Base-by-base conservation (phyloP, 1,284 basidiomycete genomes). In the Cerrena zonata region DNA sequence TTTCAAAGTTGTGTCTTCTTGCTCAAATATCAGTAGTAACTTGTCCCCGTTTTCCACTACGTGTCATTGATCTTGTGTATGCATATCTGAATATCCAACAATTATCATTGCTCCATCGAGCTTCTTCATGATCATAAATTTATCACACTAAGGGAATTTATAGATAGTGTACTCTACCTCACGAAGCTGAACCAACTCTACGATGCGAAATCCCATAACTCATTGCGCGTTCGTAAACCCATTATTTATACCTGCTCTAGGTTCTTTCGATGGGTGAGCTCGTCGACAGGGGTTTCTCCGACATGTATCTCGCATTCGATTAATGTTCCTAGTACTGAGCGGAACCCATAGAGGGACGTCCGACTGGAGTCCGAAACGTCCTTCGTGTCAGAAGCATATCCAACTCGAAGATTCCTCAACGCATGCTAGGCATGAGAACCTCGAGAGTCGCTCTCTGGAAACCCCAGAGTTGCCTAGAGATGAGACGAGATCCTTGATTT, bases 401-500 rank as follows among this genome's bases (percentile, higher is more conserved):
- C 59, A 5, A 63, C 42, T 23, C 53, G 26, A 21, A 63, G 48
- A 2, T 47, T 30, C 4, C 48, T 47, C 46, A 62, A 37, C 11
- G 5, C 49, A 46, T 56, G 57, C 44, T 50, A 51, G 2, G 21
- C 22, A 12, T 34, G 24, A 34, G 15, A 7, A 7, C 15, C 30
- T 7, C 30, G 7, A 7, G 30, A 15, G 15, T 34, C 30, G 15
- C 1, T 24, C 26, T 15, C 15, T 7, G 40, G 11, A n/a, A 19
- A 25, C 11, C 0, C 46, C 37, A 13, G 46, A 50, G 21, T 57
- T 49, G 18, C 67, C 60, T 26, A 73, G 53, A n/a, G 72, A 65
- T 18, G 78, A 52, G 22, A 67, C 61, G 19, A 80, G 71, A 19
- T 52, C 67, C 37, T 63, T 48, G 13, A 80, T 66, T 19, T 59